Evolutionary conservation across 2,329 filamentous ascomycete species (phyloP).

Genomic region (Aureobasidium uvarum): DNA sequence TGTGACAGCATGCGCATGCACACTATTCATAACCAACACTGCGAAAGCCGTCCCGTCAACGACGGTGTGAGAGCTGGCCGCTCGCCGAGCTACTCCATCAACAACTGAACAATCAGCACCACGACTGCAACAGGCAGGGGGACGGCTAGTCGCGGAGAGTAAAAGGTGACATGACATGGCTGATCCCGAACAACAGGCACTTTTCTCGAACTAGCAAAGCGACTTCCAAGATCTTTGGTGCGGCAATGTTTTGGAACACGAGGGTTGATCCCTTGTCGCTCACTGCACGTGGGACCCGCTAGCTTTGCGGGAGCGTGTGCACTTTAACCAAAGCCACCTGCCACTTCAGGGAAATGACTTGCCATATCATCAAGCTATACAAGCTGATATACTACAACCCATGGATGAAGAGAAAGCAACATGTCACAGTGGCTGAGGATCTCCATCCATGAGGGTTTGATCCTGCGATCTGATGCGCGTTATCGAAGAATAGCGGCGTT

Average conservation of each 20-base stretch:
- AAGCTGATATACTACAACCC: constrained; percentile 9
- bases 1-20: constrained; percentile 11
- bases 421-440: constrained; percentile 2
- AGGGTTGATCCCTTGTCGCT: constrained; percentile 5
- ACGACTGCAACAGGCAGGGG: background rate
- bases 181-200: constrained; percentile 11
- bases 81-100: constrained; percentile 4
- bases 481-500: background rate
- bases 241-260: constrained; percentile 2
- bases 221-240: constrained; percentile 18
- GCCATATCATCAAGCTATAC: background rate
- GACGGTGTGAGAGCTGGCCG: background rate
- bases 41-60: background rate
- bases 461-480: background rate
- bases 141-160: background rate
- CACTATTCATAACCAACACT: background rate
- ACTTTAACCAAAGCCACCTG: constrained; percentile 20
- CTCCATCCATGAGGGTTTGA: background rate
- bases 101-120: background rate
- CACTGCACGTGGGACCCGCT: constrained; percentile 21
- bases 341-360: constrained; percentile 22
- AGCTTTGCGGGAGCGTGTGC: constrained; percentile 16
- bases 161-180: constrained; percentile 4
- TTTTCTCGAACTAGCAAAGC: constrained; percentile 19
- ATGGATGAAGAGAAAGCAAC: constrained; percentile 15